Evolutionary conservation across 2,329 filamentous ascomycete species (phyloP), one percentile per base, ranked within the genome.

Genomic region (Tolypocladium paradoxum): DNA sequence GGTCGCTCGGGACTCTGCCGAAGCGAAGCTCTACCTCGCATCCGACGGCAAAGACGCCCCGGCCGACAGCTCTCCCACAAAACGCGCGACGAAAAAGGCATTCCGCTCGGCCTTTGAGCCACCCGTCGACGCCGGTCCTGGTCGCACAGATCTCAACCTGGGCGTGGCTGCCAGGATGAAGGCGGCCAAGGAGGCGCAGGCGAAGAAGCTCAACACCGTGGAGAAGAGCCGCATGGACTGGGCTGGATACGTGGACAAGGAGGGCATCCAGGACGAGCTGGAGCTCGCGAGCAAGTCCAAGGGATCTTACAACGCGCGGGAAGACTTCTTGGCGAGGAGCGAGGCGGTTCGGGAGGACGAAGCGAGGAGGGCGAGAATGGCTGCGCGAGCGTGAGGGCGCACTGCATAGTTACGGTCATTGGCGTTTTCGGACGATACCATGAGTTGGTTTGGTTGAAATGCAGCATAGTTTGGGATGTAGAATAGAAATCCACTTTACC

Each of bases 151-250:
- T 60, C 71, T 85, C 51, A 77, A 83, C 59, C 75, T 85, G 18
- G 77, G 80, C 47, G 66, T 82, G 57, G 69, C 74, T 11, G 69
- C 73, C 37, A 66, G 76, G 37, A 68, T 77, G 51, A 70, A 72
- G 60, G 73, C 76, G 49, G 74, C 72, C 51, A 76, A 74, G 54
- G 70, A 69, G 46, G 73, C 74, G 18, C 74, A 77, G 55, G 77
- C 81, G 49, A 82, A 79, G 73, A 87, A 86, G 64, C 72, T 87
- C 58, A 87, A 84, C 64, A 84, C 83, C 18, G 81, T 87, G 18
- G 83, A 87, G 69, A 87, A 87, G 76, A 85, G 82, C 61, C 76
- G 82, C 51, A 83, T 87, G 78, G 84, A 87, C 67, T 87, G 84
- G 84, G 84, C 83, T 3, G 82, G 83, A 14, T 87, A 79, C 60